Base-by-base conservation (phyloP, 2,329 filamentous ascomycete genomes). In the Phaeomoniella chlamydospora region DNA sequence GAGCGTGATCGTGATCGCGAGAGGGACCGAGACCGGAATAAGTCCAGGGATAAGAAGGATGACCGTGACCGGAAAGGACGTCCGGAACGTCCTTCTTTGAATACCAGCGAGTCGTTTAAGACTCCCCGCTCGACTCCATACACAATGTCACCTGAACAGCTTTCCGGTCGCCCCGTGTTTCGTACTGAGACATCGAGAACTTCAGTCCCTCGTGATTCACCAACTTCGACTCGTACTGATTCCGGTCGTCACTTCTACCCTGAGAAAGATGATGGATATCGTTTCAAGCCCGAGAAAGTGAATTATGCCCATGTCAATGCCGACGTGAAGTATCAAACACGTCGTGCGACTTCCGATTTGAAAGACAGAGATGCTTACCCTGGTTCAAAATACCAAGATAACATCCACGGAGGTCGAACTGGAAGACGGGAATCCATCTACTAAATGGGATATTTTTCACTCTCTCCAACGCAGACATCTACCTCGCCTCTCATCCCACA, bases 1-100 rank as follows among this genome's bases (percentile, higher is more conserved):
- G 22, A 26, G 22, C 15, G 32, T 17, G 32, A 34, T 34, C 10
- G 32, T 4, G 32, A 34, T 4, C 32, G 32, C 4, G 32, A 34
- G 6, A 4, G 32, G n/a, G 32, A 34, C 11, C 32, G 32, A 4
- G 32, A 34, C 11, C 32, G 32, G 9, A n/a, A 26, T 26, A 26
- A n/a, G n/a, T 6, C 6, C 22, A 26, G 22, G 22, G 22, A 26
- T 6, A 26, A n/a, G n/a, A n/a, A 26, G n/a, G n/a, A n/a, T 9
- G 22, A 26, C 9, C 6, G n/a, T 6, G 22, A 26, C n/a, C 6
- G 22, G 22, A 26, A 26, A n/a, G n/a, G n/a, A n/a, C 22, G 22
- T 26, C 22, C 22, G 22, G 22, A 26, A 9, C 22, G 22, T 26
- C 22, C 22, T 9, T 6, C 22, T 6, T 6, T 26, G 22, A 26